These are phyloP conservation scores for Allium sativum DNA, from an alignment of 106 monocot genomes.

Conservation along the genomic window DNA sequence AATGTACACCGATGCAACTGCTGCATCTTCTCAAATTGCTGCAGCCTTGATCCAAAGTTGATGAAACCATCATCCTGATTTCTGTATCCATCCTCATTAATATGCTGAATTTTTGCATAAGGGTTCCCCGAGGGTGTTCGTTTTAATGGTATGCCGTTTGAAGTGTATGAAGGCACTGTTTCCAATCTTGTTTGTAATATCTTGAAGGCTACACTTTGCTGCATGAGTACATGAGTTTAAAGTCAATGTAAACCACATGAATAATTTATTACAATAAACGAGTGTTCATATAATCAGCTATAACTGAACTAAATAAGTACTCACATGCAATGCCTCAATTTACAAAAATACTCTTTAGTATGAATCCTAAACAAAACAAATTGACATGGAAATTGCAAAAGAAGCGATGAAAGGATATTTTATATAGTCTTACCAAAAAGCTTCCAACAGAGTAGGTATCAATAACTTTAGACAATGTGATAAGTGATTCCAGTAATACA, in stretches of 20 bases:
- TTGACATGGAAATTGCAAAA: too few species aligned
- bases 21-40: constrained; percentile 59
- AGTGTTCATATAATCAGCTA: too few species aligned
- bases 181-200: constrained; percentile 81
- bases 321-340: too few species aligned
- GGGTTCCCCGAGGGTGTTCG: constrained; percentile 36
- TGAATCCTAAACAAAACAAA: too few species aligned
- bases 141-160: constrained; percentile 24
- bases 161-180: constrained; percentile 48
- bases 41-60: constrained; percentile 47
- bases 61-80: constrained; percentile 44
- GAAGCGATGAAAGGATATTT: too few species aligned
- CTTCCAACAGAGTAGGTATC: too few species aligned
- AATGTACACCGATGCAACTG: constrained; percentile 39
- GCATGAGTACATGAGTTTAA: constrained; percentile 22
- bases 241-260: background rate
- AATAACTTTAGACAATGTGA: too few species aligned
- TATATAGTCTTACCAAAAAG: too few species aligned
- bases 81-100: constrained; percentile 20
- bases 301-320: too few species aligned
- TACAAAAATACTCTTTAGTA: too few species aligned
- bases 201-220: constrained; percentile 98
- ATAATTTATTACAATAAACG: background rate
- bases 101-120: constrained; percentile 27
- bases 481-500: too few species aligned